Base-by-base conservation (phyloP, 352 stramenopile genomes). In the Thraustochytrium striatum region DNA sequence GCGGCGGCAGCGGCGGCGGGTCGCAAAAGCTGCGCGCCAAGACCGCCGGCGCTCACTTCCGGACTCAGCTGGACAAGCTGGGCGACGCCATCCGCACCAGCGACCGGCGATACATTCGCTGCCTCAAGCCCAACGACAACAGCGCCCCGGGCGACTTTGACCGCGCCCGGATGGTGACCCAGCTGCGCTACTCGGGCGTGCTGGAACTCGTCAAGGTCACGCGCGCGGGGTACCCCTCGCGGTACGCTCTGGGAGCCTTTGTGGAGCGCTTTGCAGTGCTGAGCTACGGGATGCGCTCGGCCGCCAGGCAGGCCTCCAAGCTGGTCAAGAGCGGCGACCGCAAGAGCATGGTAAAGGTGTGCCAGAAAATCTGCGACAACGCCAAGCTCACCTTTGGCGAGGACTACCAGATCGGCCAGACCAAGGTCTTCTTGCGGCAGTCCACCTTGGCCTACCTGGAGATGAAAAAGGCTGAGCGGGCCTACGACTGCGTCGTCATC, bases 121-220 rank as follows among this genome's bases (percentile, higher is more conserved):
- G 95, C 84, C 89, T 99, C 47, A 99, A 99, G 85, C 96, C 96
- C 0, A 98, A 99, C 83, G 95, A 98, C 84, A 87, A 92, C 13
- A 93, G 97, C 11, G 91, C 95, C 61, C 85, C 89, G 65, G 86
- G 90, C 69, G 70, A 91, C 65, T 89, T 98, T 81, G 89, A 91
- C 39, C 75, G 94, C 19, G 93, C 96, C 79, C 88, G 94, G 41
- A 88, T 98, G 8, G 96, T 95, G 41, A 94, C 99, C 73, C 96
- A 99, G 86, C 84, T 98, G 2, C 91, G 91, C 73, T 98, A 98
- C 59, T 95, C 95, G 82, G 97, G 97, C 89, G 94, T 99, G 16
- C 89, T 99, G 7, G 96, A 99, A 85, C 96, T 96, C 7, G 96
- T 99, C 35, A 91, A 94, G 53, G 96, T 99, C 32, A 97, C 97